phyloP scores from a whole-genome alignment of 441 rosid species.

The Metrosideros polymorpha region DNA sequence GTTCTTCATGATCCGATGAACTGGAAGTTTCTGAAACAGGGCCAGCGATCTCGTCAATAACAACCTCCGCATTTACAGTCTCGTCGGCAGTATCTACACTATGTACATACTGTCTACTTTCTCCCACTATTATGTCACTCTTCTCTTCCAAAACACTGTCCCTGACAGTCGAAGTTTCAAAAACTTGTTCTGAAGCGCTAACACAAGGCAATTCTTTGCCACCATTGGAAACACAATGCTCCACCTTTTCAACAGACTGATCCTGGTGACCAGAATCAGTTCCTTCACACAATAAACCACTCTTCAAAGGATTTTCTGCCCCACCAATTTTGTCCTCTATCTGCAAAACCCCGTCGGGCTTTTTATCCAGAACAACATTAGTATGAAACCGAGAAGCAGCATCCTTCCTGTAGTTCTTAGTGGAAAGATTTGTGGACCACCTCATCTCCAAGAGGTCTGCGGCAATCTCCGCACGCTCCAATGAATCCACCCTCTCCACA shows the following conservation, averaged over 20 bases:
- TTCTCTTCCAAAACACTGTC: conserved; percentile 22
- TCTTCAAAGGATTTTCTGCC: not conserved
- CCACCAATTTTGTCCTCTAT: conserved; percentile 8
- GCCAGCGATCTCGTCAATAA: conserved; percentile 1
- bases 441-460: conserved; percentile 30
- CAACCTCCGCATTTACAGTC: conserved; percentile 5
- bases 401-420: conserved; percentile 30
- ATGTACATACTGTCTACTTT: conserved; percentile 19
- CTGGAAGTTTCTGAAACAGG: conserved; percentile 13
- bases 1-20: conserved; percentile 16
- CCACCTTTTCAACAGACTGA: conserved; percentile 14
- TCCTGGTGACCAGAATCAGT: conserved; percentile 14
- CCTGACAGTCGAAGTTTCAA: conserved; percentile 13
- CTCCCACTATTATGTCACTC: conserved; percentile 17
- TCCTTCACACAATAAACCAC: conserved; percentile 6
- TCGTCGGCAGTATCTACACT: conserved; percentile 1
- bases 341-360: conserved; percentile 6
- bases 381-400: conserved; percentile 14
- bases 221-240: conserved; percentile 18
- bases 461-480: conserved; percentile 29
- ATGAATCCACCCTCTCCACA: conserved; percentile 30
- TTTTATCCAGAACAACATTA: conserved; percentile 4
- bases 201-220: conserved; percentile 10
- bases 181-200: conserved; percentile 14
- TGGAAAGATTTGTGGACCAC: conserved; percentile 77